Base-by-base conservation (phyloP, 352 stramenopile species). In the Phytophthora sp. region DNA sequence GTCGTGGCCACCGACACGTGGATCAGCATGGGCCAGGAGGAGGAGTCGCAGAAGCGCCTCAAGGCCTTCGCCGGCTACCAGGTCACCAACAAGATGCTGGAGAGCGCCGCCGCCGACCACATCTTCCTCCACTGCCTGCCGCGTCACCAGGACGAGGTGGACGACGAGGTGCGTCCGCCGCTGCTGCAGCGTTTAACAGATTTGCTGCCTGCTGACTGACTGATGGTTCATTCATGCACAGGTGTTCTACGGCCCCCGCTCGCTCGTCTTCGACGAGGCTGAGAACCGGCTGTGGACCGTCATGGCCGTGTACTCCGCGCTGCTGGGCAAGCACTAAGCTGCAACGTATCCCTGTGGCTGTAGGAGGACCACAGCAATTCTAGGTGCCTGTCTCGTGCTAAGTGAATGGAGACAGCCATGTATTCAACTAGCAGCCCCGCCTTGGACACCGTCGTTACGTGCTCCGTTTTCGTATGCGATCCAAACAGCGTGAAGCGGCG, bases 201-300 rank as follows among this genome's bases (percentile, higher is more conserved):
- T 32, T 41, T 15, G 9, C 20, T 42, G 31, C 6, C 3, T 12
- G 28, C 10, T 23, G 18, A 23, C 12, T 38, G 12, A 43, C 9
- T 31, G 11, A 17, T n/a, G 20, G 30, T 15, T 35, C 39, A 18
- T 45, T 42, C 27, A 30, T 39, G 6, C 8, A 6, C 44, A 91
- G 75, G 87, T 96, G 27, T 98, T 99, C 69, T 99, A 99, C 77
- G 96, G 85, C 52, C 74, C 96, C 42, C 81, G 94, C 64, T 98
- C 92, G 60, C 73, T 99, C 26, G 96, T 99, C 3, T 99, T 99
- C 50, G 87, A 97, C 38, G 97, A 99, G 79, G 97, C 97, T 0
- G 97, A 99, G 70, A 99, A 99, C 72, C 90, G 97, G 39, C 97
- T 99, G 83, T 99, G 97, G 97, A 99, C 97, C 3, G 97, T 99